phyloP scores from a whole-genome alignment of 2,329 filamentous ascomycete species.

The Balansia obtecta region DNA sequence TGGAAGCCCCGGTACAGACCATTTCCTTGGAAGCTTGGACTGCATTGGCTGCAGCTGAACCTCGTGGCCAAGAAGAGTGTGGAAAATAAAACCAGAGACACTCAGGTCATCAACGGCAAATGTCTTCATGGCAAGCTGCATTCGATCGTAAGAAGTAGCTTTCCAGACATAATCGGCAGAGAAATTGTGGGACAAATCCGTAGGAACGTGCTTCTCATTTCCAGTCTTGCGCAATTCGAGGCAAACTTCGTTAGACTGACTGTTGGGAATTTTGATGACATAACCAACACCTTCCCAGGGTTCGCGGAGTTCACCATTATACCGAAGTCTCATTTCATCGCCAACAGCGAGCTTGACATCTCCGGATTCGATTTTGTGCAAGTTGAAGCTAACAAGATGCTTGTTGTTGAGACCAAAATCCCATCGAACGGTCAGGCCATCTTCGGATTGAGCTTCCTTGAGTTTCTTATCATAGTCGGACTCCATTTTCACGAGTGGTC shows the following conservation, averaged over 20 bases:
- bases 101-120: slow-evolving; percentile 98
- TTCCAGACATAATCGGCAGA: slow-evolving; percentile 99
- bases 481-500: slow-evolving; percentile 95
- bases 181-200: slow-evolving; percentile 94
- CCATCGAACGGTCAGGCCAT: slow-evolving; percentile 89
- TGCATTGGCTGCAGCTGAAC: slow-evolving; percentile 93
- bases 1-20: slow-evolving; percentile 84
- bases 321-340: slow-evolving; percentile 95
- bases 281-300: slow-evolving; percentile 98
- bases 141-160: slow-evolving; percentile 95
- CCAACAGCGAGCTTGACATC: slow-evolving; percentile 97
- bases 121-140: slow-evolving; percentile 98
- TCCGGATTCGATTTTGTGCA: slow-evolving; percentile 93
- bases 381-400: slow-evolving; percentile 85
- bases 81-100: slow-evolving; percentile 97
- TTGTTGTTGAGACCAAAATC: slow-evolving; percentile 95
- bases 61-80: slow-evolving; percentile 89
- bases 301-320: slow-evolving; percentile 83
- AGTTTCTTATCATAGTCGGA: slow-evolving; percentile 98
- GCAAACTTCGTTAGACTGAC: slow-evolving; percentile 94
- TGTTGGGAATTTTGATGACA: slow-evolving; percentile 98
- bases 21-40: slow-evolving; percentile 89
- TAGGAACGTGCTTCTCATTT: slow-evolving; percentile 91
- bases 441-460: slow-evolving; percentile 95
- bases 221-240: slow-evolving; percentile 89